Conservation (phyloP, 352 stramenopile species). For the Pythium chondricola region DNA sequence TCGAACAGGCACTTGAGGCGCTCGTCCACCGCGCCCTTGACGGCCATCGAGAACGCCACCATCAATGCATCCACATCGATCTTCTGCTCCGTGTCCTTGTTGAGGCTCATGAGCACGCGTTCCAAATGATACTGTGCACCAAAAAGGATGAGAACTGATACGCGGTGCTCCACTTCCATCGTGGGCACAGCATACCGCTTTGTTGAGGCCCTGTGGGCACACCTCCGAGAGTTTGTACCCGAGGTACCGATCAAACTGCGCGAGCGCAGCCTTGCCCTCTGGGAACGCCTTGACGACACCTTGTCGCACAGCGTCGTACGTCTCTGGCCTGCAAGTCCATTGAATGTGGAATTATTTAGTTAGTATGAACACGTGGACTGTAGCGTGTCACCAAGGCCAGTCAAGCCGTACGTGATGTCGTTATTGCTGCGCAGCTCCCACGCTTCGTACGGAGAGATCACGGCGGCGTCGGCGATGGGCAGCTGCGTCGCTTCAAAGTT, state of each 20-base stretch:
- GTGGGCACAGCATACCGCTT: conserved; percentile 28
- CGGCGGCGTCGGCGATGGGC: conserved; percentile 60
- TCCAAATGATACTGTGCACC: conserved; percentile 60
- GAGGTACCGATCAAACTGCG: conserved; percentile 77
- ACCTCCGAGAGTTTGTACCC: conserved; percentile 57
- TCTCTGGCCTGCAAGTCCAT: conserved; percentile 28
- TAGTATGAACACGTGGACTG: no score
- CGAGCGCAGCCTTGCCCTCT: conserved; percentile 51
- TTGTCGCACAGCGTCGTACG: conserved; percentile 41
- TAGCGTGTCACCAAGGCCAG: no score
- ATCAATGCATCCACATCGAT: conserved; percentile 62
- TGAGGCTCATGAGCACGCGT: conserved; percentile 63
- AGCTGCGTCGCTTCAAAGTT: conserved; percentile 72
- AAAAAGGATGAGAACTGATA: background rate
- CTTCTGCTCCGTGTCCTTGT: conserved; percentile 48
- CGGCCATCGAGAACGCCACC: conserved; percentile 77
- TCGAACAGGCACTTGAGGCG: conserved; percentile 70
- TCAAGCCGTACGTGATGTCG: conserved; percentile 54
- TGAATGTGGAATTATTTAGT: background rate
- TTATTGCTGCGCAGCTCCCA: conserved; percentile 80
- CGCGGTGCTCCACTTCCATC: background rate
- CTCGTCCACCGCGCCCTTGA: conserved; percentile 69
- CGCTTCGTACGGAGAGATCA: conserved; percentile 82
- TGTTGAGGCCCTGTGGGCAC: conserved; percentile 53
- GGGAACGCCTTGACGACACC: conserved; percentile 52